Evolutionary conservation across 176 grass and related monocot species (phyloP).

Genomic region (Avena insularis): DNA sequence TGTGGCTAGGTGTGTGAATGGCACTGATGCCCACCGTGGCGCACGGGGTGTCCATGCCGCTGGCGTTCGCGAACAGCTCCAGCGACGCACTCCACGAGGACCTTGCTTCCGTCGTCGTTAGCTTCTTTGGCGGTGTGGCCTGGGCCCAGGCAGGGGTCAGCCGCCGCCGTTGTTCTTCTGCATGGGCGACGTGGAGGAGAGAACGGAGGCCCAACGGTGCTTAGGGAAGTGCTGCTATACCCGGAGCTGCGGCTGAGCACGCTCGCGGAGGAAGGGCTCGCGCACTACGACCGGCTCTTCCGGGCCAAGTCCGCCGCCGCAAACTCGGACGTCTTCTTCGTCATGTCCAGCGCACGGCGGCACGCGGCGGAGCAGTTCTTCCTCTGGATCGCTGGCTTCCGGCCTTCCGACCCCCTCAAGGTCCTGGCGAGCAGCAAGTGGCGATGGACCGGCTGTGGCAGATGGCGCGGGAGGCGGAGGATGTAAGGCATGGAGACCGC

Average conservation of each 20-base stretch:
- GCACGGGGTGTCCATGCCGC: no score
- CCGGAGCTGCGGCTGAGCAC: conserved; percentile 37
- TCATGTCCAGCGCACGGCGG: conserved; percentile 77
- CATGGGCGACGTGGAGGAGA: conserved; percentile 52
- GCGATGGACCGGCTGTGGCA: conserved; percentile 47
- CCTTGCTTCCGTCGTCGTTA: no score
- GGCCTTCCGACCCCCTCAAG: conserved; percentile 75
- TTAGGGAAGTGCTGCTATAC: conserved; percentile 45
- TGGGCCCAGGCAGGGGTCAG: no score
- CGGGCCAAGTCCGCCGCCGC: conserved; percentile 51
- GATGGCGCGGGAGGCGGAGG: conserved; percentile 63
- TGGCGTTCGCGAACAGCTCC: no score
- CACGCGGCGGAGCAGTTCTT: conserved; percentile 68
- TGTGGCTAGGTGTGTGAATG: no score
- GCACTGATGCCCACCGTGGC: no score
- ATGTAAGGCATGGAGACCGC: conserved; percentile 69
- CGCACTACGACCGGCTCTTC: conserved; percentile 75
- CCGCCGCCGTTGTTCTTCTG: no score
- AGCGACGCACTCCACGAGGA: no score
- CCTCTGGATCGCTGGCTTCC: conserved; percentile 77
- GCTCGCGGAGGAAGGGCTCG: conserved; percentile 55
- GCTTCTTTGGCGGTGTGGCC: no score
- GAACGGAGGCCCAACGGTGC: conserved; percentile 42
- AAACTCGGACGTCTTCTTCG: conserved; percentile 64
- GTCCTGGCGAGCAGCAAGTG: conserved; percentile 48